A percentile compares a stretch with the other conserved stretches of the same genome.
phyloP scores from a whole-genome alignment of 139 green algal species.

The Chlorella sp. region DNA sequence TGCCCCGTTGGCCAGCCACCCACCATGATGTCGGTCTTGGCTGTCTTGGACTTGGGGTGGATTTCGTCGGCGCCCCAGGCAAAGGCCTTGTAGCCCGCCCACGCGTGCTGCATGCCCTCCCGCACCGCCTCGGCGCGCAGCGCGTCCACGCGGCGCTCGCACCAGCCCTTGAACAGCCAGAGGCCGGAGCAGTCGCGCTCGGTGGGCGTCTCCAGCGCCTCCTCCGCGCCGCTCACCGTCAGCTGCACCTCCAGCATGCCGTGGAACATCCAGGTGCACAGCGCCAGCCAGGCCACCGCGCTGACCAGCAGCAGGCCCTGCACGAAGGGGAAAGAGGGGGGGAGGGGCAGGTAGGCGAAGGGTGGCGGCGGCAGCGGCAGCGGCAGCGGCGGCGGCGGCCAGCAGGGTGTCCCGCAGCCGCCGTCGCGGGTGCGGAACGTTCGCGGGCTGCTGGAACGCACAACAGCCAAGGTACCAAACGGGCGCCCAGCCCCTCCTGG shows the following conservation, averaged over 20 bases:
- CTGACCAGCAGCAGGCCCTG: neutral
- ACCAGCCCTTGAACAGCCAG: neutral
- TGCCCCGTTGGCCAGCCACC: no score
- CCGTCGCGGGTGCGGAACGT: no score
- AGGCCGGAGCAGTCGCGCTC: neutral
- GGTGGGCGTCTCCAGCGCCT: neutral
- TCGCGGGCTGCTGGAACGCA: no score
- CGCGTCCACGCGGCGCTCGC: neutral
- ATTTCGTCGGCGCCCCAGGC: constrained; percentile 77
- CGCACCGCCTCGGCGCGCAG: constrained; percentile 35
- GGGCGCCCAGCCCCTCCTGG: no score
- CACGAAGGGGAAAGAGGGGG: neutral
- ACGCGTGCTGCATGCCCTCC: constrained; percentile 65
- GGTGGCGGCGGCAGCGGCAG: no score
- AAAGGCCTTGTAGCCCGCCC: constrained; percentile 69
- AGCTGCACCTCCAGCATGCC: constrained; percentile 32
- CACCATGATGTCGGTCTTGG: constrained; percentile 46
- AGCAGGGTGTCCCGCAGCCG: no score
- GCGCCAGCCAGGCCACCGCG: neutral
- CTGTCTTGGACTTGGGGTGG: constrained; percentile 44
- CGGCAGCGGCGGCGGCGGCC: neutral
- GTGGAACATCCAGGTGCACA: constrained; percentile 33
- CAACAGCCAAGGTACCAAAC: no score
- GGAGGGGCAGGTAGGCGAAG: neutral
- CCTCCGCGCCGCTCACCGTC: neutral